Evolutionary conservation across 1,284 basidiomycete species (phyloP), one percentile per base, ranked within the genome.

Genomic region (Ceratobasidium theobromae): DNA sequence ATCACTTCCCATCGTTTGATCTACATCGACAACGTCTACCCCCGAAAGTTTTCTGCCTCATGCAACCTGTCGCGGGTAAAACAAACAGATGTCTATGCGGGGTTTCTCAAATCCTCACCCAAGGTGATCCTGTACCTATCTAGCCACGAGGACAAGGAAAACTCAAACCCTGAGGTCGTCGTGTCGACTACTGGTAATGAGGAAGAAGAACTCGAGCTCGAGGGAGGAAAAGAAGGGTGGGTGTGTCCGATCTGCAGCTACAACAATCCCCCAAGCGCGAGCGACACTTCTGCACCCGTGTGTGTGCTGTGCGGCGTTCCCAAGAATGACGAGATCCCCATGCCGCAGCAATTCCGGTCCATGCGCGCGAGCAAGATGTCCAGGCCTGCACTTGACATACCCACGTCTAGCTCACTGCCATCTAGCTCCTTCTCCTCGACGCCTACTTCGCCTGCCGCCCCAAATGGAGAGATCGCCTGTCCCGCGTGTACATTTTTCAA

Each of bases 401-500:
- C 69, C 38, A 35, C 65, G 18, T 64, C 60, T n/a, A 64, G 49
- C 38, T 64, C 65, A 23, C 45, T 57, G 14, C 65, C 65, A 4
- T 66, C 65, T 8, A 53, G 35, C 23, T 43, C 65, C 43, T 27
- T 49, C 21, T 28, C 46, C 3, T 25, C 23, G 14, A 49, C 40
- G 25, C 27, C 38, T 48, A 49, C 33, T 35, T 60, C 49, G 41
- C 51, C 67, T 28, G 51, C 65, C 35, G 51, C 52, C 18, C 60
- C 45, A 27, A 69, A 54, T 40, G 57, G 54, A 65, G 68, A 70
- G 45, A 78, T 89, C 35, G 77, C 89, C 11, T 99, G 96, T 76
- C 82, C 87, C 0, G 86, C 87, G 0, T 99, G 96, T 73, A 98
- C 96, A 0, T 99, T 96, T 73, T 79, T 95, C 30, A 99, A 99